Conservation (phyloP, 2,329 filamentous ascomycete genomes). For the Cryphonectria parasitica region DNA sequence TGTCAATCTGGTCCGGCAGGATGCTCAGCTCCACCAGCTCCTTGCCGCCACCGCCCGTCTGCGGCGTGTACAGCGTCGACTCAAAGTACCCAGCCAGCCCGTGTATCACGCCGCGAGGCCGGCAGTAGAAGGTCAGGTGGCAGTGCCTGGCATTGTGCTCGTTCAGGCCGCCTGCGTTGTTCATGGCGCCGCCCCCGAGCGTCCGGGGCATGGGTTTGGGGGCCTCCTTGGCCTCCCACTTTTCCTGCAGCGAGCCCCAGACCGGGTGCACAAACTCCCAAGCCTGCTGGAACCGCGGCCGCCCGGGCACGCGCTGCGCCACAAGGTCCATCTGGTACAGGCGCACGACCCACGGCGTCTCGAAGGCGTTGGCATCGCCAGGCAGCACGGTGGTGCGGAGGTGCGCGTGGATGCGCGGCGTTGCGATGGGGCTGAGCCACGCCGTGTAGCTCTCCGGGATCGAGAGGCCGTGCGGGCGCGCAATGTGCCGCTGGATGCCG, state of each 20-base stretch:
- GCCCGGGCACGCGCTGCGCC: constrained; percentile 63
- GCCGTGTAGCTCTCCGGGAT: constrained; percentile 94
- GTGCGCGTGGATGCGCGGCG: constrained; percentile 83
- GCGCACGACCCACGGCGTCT: constrained; percentile 94
- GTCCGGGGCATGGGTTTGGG: constrained; percentile 61
- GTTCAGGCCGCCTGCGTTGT: constrained; percentile 79
- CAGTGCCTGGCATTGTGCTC: constrained; percentile 88
- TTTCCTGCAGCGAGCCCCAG: constrained; percentile 45
- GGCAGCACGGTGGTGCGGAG: constrained; percentile 64
- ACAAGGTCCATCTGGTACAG: constrained; percentile 89
- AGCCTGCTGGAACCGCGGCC: constrained; percentile 69
- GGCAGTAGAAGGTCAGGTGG: constrained; percentile 76
- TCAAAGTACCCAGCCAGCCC: constrained; percentile 96
- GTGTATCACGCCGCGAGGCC: constrained; percentile 81
- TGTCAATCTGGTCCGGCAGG: constrained; percentile 87
- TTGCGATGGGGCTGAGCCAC: constrained; percentile 88
- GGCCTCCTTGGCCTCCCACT: constrained; percentile 42
- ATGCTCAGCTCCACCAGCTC: constrained; percentile 84
- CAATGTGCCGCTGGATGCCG: constrained; percentile 89
- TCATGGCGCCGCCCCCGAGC: constrained; percentile 73
- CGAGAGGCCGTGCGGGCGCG: constrained; percentile 79
- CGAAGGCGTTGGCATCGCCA: constrained; percentile 73
- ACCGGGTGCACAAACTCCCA: constrained; percentile 84
- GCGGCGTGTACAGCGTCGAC: constrained; percentile 80
- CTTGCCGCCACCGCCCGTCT: constrained; percentile 41